A percentile compares a stretch with the other conserved stretches of the same genome.
These are phyloP conservation scores for Leccinum ponderosum DNA, from an alignment of 1,284 basidiomycete genomes.

Conservation along the genomic window DNA sequence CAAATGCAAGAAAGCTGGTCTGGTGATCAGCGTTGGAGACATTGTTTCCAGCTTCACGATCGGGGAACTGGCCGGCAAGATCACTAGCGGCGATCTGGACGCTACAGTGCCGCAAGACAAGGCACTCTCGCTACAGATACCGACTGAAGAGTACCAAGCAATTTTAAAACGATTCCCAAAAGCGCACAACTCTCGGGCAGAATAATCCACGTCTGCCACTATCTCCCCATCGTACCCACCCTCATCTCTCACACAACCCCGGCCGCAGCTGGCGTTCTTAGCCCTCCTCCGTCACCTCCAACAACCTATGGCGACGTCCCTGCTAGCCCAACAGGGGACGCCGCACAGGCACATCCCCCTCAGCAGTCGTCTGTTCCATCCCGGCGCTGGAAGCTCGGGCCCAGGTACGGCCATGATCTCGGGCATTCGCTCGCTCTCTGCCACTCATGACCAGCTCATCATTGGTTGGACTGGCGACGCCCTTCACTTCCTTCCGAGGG, in stretches of 20 bases:
- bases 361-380: slow-evolving; percentile 17
- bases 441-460: slow-evolving; percentile 87
- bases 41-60: slow-evolving; percentile 43
- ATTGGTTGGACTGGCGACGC: slow-evolving; percentile 96
- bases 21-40: slow-evolving; percentile 40
- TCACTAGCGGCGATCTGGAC: slow-evolving; percentile 1
- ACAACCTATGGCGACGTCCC: slow-evolving; percentile 45
- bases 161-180: slow-evolving; percentile 15
- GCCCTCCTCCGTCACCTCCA: slow-evolving; percentile 71
- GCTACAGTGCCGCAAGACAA: slow-evolving; percentile 4
- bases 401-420: slow-evolving; percentile 93
- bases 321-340: slow-evolving; percentile 25
- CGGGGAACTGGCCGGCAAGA: slow-evolving; percentile 34
- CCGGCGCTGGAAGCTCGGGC: slow-evolving; percentile 71
- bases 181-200: slow-evolving; percentile 72
- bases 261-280: slow-evolving; percentile 51
- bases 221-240: slow-evolving; percentile 69
- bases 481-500: slow-evolving; percentile 40
- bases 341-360: slow-evolving; percentile 8
- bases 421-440: slow-evolving; percentile 84
- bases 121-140: slow-evolving; percentile 3
- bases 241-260: slow-evolving; percentile 51
- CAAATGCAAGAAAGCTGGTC: slow-evolving; percentile 39
- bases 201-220: slow-evolving; percentile 86
- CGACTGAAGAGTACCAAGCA: slow-evolving; percentile 15